phyloP scores from a whole-genome alignment of 2,329 filamentous ascomycete species.

The Sporothrix schenckii region DNA sequence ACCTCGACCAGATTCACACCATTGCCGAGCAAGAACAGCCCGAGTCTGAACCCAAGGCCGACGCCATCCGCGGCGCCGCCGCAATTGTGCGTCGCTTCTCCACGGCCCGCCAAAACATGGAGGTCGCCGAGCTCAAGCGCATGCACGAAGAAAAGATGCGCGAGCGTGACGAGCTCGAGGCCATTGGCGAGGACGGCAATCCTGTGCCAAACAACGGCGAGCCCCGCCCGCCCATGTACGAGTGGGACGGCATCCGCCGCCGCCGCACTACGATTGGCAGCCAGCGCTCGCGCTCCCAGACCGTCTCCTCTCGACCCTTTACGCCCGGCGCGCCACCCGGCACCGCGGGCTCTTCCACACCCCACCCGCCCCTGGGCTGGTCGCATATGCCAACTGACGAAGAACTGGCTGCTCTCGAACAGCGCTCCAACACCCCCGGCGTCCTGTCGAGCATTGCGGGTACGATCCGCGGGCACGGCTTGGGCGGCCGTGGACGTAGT shows the following conservation, averaged over 20 bases:
- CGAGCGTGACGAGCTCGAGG: constrained; percentile 72
- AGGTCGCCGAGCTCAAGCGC: constrained; percentile 76
- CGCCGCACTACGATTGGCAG: constrained; percentile 58
- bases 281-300: constrained; percentile 42
- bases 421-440: constrained; percentile 51
- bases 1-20: constrained; percentile 91
- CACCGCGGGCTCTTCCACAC: constrained; percentile 35
- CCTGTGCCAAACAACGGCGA: constrained; percentile 48
- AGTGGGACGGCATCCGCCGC: constrained; percentile 89
- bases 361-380: constrained; percentile 83
- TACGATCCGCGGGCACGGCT: constrained; percentile 54
- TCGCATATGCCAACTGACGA: constrained; percentile 74
- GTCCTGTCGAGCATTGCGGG: constrained; percentile 61
- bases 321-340: constrained; percentile 42
- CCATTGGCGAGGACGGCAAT: constrained; percentile 70
- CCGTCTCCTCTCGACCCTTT: constrained; percentile 40
- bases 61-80: constrained; percentile 88
- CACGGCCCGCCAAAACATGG: constrained; percentile 71
- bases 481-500: constrained; percentile 49
- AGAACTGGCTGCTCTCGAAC: constrained; percentile 58
- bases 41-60: constrained; percentile 94
- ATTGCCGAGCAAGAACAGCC: constrained; percentile 94
- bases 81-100: constrained; percentile 86
- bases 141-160: constrained; percentile 75
- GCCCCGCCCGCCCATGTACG: constrained; percentile 51